These are phyloP conservation scores for Psilocybe sp. DNA, from an alignment of 768 basidiomycete genomes.

Conservation along the genomic window DNA sequence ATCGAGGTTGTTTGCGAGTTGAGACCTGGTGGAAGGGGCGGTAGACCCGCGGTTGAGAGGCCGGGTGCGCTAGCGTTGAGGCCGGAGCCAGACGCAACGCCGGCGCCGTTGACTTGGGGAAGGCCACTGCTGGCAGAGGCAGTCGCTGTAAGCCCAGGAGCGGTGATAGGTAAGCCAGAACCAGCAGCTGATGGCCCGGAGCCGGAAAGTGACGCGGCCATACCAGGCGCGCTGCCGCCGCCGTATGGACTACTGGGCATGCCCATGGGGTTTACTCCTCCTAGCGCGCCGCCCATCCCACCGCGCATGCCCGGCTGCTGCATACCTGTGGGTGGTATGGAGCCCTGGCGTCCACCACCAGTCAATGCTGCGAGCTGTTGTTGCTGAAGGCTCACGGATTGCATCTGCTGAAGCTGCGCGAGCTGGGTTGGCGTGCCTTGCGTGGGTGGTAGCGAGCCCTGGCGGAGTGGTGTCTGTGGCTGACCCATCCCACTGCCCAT, in stretches of 20 bases:
- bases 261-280: constrained; percentile 5
- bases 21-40: constrained; percentile 44
- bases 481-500: constrained; percentile 4
- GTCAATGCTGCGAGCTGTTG: constrained; percentile 15
- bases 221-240: background rate
- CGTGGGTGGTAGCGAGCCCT: constrained; percentile 23
- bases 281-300: constrained; percentile 14
- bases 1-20: constrained; percentile 60
- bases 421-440: constrained; percentile 9
- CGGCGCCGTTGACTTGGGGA: constrained; percentile 5
- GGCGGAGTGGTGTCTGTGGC: constrained; percentile 24
- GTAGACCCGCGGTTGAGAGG: constrained; percentile 21
- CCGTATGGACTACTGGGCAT: constrained; percentile 9
- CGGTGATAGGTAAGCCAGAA: too few species aligned
- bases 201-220: constrained; percentile 7
- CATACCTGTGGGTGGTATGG: constrained; percentile 3
- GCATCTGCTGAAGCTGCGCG: constrained; percentile 1
- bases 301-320: constrained; percentile 5
- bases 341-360: constrained; percentile 4
- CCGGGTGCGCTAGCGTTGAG: constrained; percentile 3
- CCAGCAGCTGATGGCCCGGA: background rate
- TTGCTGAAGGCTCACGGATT: constrained; percentile 4
- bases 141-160: background rate
- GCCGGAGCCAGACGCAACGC: constrained; percentile 3
- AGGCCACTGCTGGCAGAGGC: background rate